phyloP scores from a whole-genome alignment of 805 yeast genomes.

The Kuraishia piskuri region DNA sequence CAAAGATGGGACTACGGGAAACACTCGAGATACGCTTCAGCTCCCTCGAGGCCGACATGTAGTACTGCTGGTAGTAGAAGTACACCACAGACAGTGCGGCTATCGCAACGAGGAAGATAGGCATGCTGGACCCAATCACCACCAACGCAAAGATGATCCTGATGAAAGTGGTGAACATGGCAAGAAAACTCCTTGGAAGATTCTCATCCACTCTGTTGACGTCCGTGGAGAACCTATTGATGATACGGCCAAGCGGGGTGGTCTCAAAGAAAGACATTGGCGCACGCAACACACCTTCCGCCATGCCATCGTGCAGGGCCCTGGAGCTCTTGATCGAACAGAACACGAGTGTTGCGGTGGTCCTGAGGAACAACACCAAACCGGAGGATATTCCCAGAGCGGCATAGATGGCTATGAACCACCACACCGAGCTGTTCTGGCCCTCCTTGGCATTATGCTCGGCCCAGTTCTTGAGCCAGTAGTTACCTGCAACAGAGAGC shows the following conservation, averaged over 20 bases:
- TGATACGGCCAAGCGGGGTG: constrained; percentile 59
- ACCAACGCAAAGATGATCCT: constrained; percentile 39
- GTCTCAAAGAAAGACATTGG: constrained; percentile 66
- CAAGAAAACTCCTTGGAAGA: constrained; percentile 44
- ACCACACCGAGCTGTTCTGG: constrained; percentile 30
- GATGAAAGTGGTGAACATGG: constrained; percentile 35
- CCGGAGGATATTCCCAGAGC: constrained; percentile 46
- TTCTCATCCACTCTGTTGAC: constrained; percentile 46
- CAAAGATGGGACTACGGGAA: constrained; percentile 69
- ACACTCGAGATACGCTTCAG: constrained; percentile 64
- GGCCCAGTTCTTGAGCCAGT: constrained; percentile 67
- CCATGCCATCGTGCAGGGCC: constrained; percentile 49
- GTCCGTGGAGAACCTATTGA: constrained; percentile 60
- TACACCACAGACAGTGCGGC: constrained; percentile 45
- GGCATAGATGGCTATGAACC: constrained; percentile 47
- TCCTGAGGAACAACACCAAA: constrained; percentile 33
- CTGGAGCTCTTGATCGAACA: constrained; percentile 51
- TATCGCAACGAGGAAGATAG: constrained; percentile 41
- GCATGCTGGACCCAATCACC: constrained; percentile 46
- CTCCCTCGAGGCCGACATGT: constrained; percentile 66
- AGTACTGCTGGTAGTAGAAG: constrained; percentile 61
- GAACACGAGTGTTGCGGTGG: constrained; percentile 33
- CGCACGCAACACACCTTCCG: constrained; percentile 39
- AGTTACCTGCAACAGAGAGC: constrained; percentile 34
- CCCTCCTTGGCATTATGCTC: constrained; percentile 39